These are phyloP conservation scores for Orbilia ellipsospora DNA, from an alignment of 2,329 filamentous ascomycete genomes.

Conservation along the genomic window DNA sequence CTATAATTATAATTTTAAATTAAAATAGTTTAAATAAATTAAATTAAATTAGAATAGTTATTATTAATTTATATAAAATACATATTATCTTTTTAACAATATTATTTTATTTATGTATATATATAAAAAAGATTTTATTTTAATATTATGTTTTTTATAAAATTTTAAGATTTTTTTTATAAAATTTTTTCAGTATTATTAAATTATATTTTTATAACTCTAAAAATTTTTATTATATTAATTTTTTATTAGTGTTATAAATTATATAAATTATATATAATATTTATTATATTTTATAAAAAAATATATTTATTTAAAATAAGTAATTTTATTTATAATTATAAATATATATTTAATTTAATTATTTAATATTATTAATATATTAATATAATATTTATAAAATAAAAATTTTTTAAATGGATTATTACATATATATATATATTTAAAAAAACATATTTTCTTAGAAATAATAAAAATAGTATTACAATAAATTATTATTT, in stretches of 20 bases:
- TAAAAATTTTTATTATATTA: no score
- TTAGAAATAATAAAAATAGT: not conserved
- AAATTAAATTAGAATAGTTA: not conserved
- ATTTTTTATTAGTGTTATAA: not conserved
- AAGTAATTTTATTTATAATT: not conserved
- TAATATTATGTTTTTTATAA: not conserved
- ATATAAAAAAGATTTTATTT: not conserved
- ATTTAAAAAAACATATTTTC: not conserved
- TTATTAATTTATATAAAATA: no score
- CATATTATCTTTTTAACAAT: not conserved
- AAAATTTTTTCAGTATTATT: not conserved
- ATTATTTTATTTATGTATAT: not conserved
- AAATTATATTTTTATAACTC: not conserved
- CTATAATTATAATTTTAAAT: not conserved
- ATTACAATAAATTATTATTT: not conserved
- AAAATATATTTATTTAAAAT: slow-evolving; percentile 2
- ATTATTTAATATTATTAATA: not conserved
- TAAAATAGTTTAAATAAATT: not conserved
- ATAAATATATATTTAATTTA: slow-evolving; percentile 3
- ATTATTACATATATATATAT: not conserved
- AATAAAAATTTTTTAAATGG: not conserved
- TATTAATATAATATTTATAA: not conserved
- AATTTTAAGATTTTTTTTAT: not conserved
- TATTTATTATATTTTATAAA: not conserved
- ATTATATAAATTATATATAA: not conserved